A percentile compares a stretch with the other conserved stretches of the same genome.
phyloP scores from a whole-genome alignment of 306 rosid genomes.

The Pterocarpus macrocarpus region DNA sequence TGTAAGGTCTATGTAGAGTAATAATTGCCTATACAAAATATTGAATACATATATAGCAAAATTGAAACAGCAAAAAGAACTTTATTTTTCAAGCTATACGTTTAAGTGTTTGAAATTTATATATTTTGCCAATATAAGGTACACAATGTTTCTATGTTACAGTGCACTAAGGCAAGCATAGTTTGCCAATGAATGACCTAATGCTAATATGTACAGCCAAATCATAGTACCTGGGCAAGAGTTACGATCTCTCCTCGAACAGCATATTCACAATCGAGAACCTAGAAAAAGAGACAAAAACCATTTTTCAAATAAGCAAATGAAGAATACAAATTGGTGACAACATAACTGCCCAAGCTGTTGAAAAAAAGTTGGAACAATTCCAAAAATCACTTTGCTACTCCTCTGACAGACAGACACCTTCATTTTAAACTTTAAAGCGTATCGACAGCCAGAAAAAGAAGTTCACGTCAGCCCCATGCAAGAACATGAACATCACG shows the following conservation, averaged over 20 bases:
- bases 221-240: conserved; percentile 80
- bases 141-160: background rate
- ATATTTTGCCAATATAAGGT: background rate
- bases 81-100: conserved; percentile 3
- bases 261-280: conserved; percentile 92
- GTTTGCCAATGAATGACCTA: background rate
- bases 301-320: conserved; percentile 15
- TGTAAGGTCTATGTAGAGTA: conserved; percentile 9
- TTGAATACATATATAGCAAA: background rate
- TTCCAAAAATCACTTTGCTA: too few relatives aligned
- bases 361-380: too few relatives aligned
- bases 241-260: conserved; percentile 95
- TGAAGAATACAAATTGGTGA: conserved; percentile 12
- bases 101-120: background rate
- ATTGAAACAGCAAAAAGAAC: background rate
- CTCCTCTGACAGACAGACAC: too few relatives aligned
- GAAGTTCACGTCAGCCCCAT: too few relatives aligned
- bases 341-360: background rate
- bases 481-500: too few relatives aligned
- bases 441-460: too few relatives aligned
- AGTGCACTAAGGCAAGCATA: conserved; percentile 9
- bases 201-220: conserved; percentile 30
- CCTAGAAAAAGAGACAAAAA: conserved; percentile 56
- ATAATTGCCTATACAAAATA: conserved; percentile 7
- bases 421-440: too few relatives aligned